Evolutionary conservation across 2,329 filamentous ascomycete genomes (phyloP), one percentile per base, ranked within the genome.

Genomic region (Didymella segeticola): DNA sequence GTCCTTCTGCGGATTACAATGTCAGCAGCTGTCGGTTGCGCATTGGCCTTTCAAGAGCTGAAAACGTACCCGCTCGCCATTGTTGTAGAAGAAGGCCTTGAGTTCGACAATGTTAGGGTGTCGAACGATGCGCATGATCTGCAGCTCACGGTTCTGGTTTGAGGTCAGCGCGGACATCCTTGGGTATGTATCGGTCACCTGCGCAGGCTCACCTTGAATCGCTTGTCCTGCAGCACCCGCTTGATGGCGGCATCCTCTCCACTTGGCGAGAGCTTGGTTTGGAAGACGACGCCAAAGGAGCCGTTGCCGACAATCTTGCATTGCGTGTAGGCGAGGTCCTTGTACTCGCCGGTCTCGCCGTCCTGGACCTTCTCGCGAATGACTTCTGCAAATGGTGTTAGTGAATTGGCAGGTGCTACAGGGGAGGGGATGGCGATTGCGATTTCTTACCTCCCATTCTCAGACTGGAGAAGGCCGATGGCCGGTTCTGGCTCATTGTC

Each of bases 291-390:
- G 63, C 95, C 95, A 68, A 99, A 99, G 29, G 93, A 98, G 66
- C 95, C 95, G 80, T 99, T 99, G 76, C 95, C 95, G 42, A 99
- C 95, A 71, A 99, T 98, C 82, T 99, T 99, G 83, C 93, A 98
- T 76, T 98, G 95, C 51, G 95, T 98, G 78, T 99, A 99, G 76
- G 96, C 91, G 79, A 99, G 87, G 71, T 99, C 95, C 77, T 91
- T 89, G 70, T 92, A 96, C 77, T 99, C 95, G 69, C 95, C 95
- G 12, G 95, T 99, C 64, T 96, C 82, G 75, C 95, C 95, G 83
- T 99, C 95, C 78, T 99, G 95, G 65, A 99, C 95, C 82, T 96
- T 98, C 80, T 99, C 95, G 76, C 92, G 92, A 75, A 99, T 91
- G 63, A 98, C 90, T 84, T 99, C 95, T 98, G 72, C 53, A 41